Base-by-base conservation (phyloP, 148 eudicot genomes). In the Nyssa sinensis region DNA sequence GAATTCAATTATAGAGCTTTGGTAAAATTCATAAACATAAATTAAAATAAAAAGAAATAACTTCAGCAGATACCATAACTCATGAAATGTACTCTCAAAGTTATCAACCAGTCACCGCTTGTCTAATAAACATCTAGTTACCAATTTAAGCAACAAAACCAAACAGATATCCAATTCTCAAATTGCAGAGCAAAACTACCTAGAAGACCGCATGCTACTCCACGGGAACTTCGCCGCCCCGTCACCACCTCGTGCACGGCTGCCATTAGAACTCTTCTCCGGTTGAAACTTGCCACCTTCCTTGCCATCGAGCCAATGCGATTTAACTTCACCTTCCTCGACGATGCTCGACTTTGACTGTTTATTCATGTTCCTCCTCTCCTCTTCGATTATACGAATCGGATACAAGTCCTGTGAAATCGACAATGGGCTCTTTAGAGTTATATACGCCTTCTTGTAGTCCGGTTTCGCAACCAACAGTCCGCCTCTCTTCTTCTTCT, bases 401-500 rank as follows among this genome's bases (percentile, higher is more conserved):
- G 97, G 97, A 41, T 80, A 90, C 68, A 91, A 75, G 10, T 91
- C 91, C 21, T 90, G 97, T n/a, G 96, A 88, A n/a, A 87, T 85
- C 12, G 94, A 91, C 23, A 91, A 61, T 0, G 97, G 97, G 55
- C 64, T 63, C 76, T 70, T 85, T 13, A 94, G 80, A 2, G 97
- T 94, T 19, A 91, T 91, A 49, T 86, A 93, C 1, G 98, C 98
- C 69, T 93, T 93, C 80, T 93, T 93, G 64, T 94, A 91, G 58
- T 94, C 90, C 0, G 97, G 93, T 66, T 90, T 91, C 5, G 94
- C 94, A 3, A 91, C 69, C 74, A 94, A 64, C 24, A 91, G 47
- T 16, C 95, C 94, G 1, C 98, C 98, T 35, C 91, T 78, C 77
- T 91, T 87, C 86, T 87, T 94, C 91, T 87, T 94, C 90, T 94